A percentile compares a stretch with the other conserved stretches of the same genome.
These are phyloP conservation scores for Ceratocystis colombiana DNA, from an alignment of 2,329 filamentous ascomycete genomes.

Conservation along the genomic window DNA sequence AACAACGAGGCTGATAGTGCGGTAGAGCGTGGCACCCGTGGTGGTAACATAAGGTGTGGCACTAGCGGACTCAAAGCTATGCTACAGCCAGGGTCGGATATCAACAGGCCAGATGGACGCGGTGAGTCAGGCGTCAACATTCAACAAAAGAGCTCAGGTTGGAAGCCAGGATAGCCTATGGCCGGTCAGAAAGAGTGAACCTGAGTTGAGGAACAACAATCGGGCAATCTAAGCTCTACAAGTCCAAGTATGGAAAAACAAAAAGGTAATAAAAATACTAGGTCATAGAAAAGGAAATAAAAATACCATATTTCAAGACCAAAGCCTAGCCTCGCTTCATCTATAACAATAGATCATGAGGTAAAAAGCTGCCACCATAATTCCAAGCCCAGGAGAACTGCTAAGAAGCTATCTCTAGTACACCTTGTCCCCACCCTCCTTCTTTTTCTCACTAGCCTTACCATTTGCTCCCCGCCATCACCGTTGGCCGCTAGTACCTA, in stretches of 20 bases:
- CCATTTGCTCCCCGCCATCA: not conserved
- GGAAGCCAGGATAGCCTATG: constrained; percentile 4
- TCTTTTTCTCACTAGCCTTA: not conserved
- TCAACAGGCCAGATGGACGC: not conserved
- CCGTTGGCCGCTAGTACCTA: not conserved
- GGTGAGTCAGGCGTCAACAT: not conserved
- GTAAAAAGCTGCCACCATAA: not conserved
- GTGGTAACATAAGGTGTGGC: not conserved
- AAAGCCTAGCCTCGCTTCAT: not conserved
- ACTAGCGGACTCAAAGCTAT: not conserved
- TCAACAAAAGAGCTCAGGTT: not conserved
- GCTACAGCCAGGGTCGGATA: not conserved
- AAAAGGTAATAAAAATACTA: constrained; percentile 26
- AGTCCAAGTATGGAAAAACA: not conserved
- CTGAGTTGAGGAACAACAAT: not conserved
- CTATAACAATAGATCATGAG: not conserved
- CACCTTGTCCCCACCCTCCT: not conserved
- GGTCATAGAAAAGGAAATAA: constrained; percentile 3
- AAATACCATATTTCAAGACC: not conserved
- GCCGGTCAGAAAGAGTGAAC: not conserved
- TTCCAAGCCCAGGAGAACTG: not conserved
- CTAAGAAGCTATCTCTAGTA: not conserved
- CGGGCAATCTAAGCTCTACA: not conserved
- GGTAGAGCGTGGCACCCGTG: not conserved
- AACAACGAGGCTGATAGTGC: not conserved